Conservation (phyloP, 2,329 filamentous ascomycete genomes). For the Cryoendolithus antarcticus region DNA sequence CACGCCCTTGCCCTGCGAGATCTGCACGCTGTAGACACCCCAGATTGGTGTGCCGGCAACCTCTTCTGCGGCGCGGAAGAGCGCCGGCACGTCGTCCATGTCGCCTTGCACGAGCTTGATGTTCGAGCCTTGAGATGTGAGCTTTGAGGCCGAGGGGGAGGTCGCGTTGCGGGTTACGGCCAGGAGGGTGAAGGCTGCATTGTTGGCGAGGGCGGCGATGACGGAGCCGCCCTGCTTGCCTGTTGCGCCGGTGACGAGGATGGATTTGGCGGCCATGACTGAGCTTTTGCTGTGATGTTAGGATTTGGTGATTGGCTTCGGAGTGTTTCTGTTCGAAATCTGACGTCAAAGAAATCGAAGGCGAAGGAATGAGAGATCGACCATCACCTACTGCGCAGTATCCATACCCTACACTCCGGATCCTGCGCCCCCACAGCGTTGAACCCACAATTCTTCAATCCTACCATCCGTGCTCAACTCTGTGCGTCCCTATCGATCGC, state of each 20-base stretch:
- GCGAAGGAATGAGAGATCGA: no score
- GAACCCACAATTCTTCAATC: no score
- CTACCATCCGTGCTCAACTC: no score
- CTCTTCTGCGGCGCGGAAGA: conserved; percentile 38
- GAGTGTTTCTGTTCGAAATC: no score
- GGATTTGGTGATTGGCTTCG: no score
- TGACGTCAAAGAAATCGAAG: no score
- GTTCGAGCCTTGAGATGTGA: conserved; percentile 31
- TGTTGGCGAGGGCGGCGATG: conserved; percentile 25
- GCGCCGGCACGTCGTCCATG: conserved; percentile 34
- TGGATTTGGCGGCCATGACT: conserved; percentile 23
- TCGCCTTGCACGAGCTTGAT: conserved; percentile 45
- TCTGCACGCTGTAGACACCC: conserved; percentile 51
- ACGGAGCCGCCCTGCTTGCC: conserved; percentile 35
- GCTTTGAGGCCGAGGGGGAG: conserved; percentile 37
- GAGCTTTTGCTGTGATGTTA: no score
- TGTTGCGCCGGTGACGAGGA: conserved; percentile 35
- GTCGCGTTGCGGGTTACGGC: conserved; percentile 43
- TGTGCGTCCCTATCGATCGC: no score
- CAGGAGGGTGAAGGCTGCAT: conserved; percentile 36
- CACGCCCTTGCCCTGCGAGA: conserved; percentile 31
- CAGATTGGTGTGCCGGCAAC: conserved; percentile 20
- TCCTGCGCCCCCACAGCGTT: no score
- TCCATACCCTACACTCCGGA: no score
- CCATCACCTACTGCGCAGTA: no score